Conservation (phyloP, 2,329 filamentous ascomycete species). For the Aschersonia sp. region DNA sequence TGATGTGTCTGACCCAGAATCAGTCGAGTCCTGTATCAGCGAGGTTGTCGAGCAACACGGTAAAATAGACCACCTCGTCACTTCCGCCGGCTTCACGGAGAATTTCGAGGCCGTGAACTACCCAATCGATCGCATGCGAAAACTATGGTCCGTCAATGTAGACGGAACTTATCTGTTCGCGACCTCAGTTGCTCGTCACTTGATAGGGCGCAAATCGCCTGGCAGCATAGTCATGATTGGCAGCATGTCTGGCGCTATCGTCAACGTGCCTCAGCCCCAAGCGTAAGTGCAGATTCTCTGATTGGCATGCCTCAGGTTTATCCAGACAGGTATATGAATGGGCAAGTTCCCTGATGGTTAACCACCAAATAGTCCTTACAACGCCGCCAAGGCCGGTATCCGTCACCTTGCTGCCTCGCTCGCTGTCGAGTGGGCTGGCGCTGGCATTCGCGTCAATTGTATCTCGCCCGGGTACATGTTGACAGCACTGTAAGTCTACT, state of each 20-base stretch:
- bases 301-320: neutral
- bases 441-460: conserved; percentile 84
- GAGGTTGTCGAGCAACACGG: conserved; percentile 48
- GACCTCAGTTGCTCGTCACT: conserved; percentile 68
- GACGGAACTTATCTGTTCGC: conserved; percentile 86
- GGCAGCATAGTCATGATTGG: conserved; percentile 92
- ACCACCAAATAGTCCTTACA: conserved; percentile 52
- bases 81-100: conserved; percentile 92
- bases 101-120: conserved; percentile 89
- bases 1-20: conserved; percentile 70
- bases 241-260: conserved; percentile 86
- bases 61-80: conserved; percentile 83
- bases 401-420: conserved; percentile 76
- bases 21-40: conserved; percentile 59
- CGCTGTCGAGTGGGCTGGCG: conserved; percentile 85
- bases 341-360: conserved; percentile 1
- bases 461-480: conserved; percentile 96
- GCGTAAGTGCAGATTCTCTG: conserved; percentile 29
- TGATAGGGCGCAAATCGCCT: conserved; percentile 65
- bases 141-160: conserved; percentile 90
- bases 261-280: conserved; percentile 92
- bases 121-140: conserved; percentile 79
- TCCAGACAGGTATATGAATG: too few relatives aligned
- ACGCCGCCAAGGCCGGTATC: conserved; percentile 84
- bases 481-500: conserved; percentile 61